These are phyloP conservation scores for Cryphonectria radicalis DNA, from an alignment of 2,329 filamentous ascomycete species.

Conservation along the genomic window DNA sequence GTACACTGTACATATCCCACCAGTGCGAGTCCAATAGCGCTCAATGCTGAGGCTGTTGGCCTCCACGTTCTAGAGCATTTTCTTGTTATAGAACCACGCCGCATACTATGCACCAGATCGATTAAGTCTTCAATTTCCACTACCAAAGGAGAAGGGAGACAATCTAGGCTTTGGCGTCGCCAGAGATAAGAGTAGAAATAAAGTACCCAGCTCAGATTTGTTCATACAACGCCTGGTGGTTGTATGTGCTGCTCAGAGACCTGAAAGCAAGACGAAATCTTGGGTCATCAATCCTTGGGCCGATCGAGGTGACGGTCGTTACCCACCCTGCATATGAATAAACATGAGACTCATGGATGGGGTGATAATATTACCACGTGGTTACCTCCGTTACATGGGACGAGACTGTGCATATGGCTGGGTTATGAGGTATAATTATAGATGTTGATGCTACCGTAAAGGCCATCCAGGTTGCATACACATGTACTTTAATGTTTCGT, in stretches of 20 bases:
- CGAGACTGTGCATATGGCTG: background rate
- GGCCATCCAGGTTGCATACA: background rate
- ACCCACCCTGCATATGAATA: background rate
- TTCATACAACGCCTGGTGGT: too few relatives aligned
- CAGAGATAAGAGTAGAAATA: background rate
- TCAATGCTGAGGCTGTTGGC: background rate
- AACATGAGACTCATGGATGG: background rate
- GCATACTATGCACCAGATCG: background rate
- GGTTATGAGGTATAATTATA: background rate
- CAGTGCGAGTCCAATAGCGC: background rate
- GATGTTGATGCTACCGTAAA: background rate
- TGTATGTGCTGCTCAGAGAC: background rate
- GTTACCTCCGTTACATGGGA: background rate
- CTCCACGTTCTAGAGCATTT: background rate
- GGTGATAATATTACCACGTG: background rate
- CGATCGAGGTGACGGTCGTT: background rate
- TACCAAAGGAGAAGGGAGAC: background rate
- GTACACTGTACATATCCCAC: background rate
- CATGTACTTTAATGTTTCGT: background rate
- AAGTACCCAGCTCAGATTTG: too few relatives aligned
- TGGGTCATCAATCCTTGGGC: background rate
- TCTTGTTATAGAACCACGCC: conserved; percentile 8
- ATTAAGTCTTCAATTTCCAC: background rate
- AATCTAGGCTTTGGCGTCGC: background rate
- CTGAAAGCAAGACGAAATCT: background rate